phyloP scores from a whole-genome alignment of 306 rosid genomes.

The Amphicarpaea edgeworthii region DNA sequence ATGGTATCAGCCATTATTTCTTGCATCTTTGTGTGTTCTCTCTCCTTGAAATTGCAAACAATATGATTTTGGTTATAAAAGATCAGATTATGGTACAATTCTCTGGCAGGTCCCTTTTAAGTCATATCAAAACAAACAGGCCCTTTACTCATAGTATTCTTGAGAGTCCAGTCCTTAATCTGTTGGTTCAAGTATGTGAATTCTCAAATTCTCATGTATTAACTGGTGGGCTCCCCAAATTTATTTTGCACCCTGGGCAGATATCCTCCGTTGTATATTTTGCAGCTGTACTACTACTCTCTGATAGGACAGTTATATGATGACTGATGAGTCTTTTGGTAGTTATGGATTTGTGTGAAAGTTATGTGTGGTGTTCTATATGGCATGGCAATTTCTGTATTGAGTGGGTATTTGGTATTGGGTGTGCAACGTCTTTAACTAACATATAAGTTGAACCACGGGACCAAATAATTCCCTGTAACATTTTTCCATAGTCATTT shows the following conservation, averaged over 20 bases:
- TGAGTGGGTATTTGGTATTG: neutral
- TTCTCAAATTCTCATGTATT: constrained; percentile 1
- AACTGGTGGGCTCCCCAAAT: constrained; percentile 9
- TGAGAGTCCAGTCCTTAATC: constrained; percentile 1
- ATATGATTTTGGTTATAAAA: constrained; percentile 27
- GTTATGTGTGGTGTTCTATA: neutral
- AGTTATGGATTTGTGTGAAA: neutral
- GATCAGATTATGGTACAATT: constrained; percentile 20
- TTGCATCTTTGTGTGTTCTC: constrained; percentile 14
- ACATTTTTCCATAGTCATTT: neutral
- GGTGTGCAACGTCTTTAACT: neutral
- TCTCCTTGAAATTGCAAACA: constrained; percentile 31
- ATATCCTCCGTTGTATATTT: constrained; percentile 10
- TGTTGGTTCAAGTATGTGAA: constrained; percentile 23
- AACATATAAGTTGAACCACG: neutral
- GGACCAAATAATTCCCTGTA: no score
- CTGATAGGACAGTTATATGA: no score
- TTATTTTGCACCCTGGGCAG: neutral
- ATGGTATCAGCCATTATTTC: constrained; percentile 37
- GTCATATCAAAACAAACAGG: neutral
- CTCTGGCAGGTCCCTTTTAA: constrained; percentile 1
- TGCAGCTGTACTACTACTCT: neutral
- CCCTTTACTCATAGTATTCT: constrained; percentile 20
- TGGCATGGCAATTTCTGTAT: neutral
- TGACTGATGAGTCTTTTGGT: no score